Base-by-base conservation (phyloP, 805 yeast genomes). In the Starmerella sp. region DNA sequence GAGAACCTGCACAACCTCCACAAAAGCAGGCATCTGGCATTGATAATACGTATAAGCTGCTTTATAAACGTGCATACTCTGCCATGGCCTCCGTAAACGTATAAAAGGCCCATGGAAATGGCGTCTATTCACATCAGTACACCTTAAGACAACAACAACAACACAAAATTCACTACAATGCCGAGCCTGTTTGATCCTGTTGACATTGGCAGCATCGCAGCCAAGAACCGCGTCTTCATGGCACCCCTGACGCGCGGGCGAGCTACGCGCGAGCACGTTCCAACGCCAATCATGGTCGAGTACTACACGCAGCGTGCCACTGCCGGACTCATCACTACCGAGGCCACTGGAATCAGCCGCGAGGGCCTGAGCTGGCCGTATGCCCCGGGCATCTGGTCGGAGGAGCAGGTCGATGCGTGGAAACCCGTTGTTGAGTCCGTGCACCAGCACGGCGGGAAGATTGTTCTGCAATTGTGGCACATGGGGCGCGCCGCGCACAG, bases 291-390 rank as follows among this genome's bases (percentile, higher is more conserved):
- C 52, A 70, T 73, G 55, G 65, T 65, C 15, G 69, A 74, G 55
- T 81, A 82, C 67, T 83, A 83, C 64, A 71, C 63, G 32, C 78
- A 79, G 61, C 73, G 86, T 56, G 75, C 87, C 0, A 62, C 68
- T 51, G 67, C 70, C 52, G 59, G 71, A 52, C 66, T 83, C 59
- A 55, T 81, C 17, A 74, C 79, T 59, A 68, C 80, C 11, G 87
- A 82, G 65, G 86, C 79, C 14, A 75, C 83, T 0, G 72, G 73
- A 57, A 73, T 75, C n/a, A 68, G 77, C 15, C 63, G 69, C 1
- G 57, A 67, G 66, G 71, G 74, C 57, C 73, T 75, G 73, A 28
- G 69, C 56, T 54, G 75, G 80, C 13, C 58, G 11, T n/a, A 46
- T 30, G 59, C 57, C 9, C 69, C 69, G 9, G 69, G 68, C 3